Evolutionary conservation across 2,329 filamentous ascomycete species (phyloP).

Genomic region (Aspergillus fischeri): DNA sequence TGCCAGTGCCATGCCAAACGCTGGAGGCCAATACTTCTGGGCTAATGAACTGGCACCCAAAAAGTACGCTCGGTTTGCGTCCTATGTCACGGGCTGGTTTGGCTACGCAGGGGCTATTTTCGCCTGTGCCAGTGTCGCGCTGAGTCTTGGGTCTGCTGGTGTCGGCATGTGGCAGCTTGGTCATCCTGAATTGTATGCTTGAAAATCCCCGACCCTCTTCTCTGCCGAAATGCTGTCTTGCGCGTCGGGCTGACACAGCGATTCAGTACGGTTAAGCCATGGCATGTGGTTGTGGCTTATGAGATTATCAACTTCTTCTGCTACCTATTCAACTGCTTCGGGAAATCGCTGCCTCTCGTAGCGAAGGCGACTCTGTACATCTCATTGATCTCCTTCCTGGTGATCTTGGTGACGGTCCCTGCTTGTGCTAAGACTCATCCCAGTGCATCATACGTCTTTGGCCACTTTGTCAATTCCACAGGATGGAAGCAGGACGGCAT

Average conservation of each 20-base stretch:
- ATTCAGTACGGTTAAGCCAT: conserved; percentile 27
- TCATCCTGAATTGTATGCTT: conserved; percentile 49
- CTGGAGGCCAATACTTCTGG: conserved; percentile 52
- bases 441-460: conserved; percentile 48
- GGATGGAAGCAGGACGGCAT: conserved; percentile 46
- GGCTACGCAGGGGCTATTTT: conserved; percentile 53
- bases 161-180: conserved; percentile 51
- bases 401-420: conserved; percentile 48
- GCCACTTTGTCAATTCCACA: conserved; percentile 50
- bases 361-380: conserved; percentile 43
- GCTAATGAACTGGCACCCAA: conserved; percentile 45
- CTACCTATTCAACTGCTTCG: conserved; percentile 47
- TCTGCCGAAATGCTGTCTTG: background rate
- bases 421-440: conserved; percentile 42
- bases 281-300: conserved; percentile 43
- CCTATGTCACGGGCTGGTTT: conserved; percentile 49
- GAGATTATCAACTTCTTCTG: conserved; percentile 46
- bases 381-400: conserved; percentile 45
- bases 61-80: conserved; percentile 42
- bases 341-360: conserved; percentile 32
- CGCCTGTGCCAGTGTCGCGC: conserved; percentile 50
- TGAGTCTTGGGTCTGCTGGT: conserved; percentile 45
- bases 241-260: background rate
- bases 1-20: conserved; percentile 47
- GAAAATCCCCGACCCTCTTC: background rate